Evolutionary conservation across 129 eudicot genomes (phyloP).

Genomic region (Flaveria robusta): DNA sequence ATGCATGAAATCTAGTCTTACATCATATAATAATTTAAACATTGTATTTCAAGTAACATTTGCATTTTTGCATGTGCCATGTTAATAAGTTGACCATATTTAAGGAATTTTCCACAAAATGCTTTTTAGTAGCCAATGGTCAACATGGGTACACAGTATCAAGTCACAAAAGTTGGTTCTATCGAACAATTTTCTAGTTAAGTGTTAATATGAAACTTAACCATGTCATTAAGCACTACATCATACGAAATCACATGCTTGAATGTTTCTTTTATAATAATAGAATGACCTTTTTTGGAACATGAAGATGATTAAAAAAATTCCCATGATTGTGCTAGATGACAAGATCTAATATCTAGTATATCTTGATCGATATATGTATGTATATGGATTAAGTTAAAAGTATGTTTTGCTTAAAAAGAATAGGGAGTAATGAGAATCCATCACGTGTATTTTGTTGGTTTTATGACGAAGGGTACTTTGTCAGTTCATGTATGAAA

Average conservation of each 20-base stretch:
- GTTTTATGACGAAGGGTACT: no score
- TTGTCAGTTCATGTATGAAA: no score
- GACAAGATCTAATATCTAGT: no score
- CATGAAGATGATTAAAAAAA: neutral
- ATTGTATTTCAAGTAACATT: no score
- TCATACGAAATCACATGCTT: neutral
- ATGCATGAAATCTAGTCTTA: no score
- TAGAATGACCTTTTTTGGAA: neutral
- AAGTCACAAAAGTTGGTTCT: conserved; percentile 8
- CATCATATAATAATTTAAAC: no score
- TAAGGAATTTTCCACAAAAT: neutral
- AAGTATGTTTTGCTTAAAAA: no score
- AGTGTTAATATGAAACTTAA: neutral
- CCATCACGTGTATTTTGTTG: no score
- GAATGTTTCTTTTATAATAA: neutral
- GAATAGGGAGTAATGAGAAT: no score
- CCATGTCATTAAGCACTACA: conserved; percentile 2
- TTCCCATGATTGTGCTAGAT: neutral
- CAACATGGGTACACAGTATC: neutral
- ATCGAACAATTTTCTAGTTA: neutral
- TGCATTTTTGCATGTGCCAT: no score
- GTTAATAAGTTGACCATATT: neutral
- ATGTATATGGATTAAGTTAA: no score
- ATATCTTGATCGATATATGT: no score
- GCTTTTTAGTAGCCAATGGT: neutral